These are phyloP conservation scores for Cyamopsis tetragonoloba DNA, from an alignment of 306 rosid genomes.

Conservation along the genomic window DNA sequence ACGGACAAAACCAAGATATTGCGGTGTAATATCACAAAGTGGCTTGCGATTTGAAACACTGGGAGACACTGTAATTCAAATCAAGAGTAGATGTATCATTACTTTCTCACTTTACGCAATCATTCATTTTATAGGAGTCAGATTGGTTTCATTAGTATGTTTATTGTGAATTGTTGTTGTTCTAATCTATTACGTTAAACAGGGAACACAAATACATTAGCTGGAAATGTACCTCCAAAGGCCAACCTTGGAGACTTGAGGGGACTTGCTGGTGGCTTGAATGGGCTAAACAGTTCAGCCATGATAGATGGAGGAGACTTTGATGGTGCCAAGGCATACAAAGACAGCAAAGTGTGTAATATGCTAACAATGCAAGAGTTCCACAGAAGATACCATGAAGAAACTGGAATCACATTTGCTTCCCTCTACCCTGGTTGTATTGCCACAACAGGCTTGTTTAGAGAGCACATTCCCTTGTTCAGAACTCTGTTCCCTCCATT, in stretches of 20 bases:
- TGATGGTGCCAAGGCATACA: slow-evolving; percentile 99
- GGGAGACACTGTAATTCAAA: no score
- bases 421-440: slow-evolving; percentile 98
- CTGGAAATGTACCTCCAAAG: slow-evolving; percentile 99
- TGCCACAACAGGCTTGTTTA: slow-evolving; percentile 94
- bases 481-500: slow-evolving; percentile 88
- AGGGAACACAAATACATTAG: slow-evolving; percentile 96
- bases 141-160: no score
- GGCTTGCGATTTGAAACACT: no score
- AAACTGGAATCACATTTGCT: slow-evolving; percentile 84
- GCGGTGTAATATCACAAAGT: no score
- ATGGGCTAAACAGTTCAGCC: slow-evolving; percentile 75
- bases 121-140: no score
- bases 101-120: no score
- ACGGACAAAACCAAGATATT: no score
- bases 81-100: no score
- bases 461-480: slow-evolving; percentile 97
- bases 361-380: slow-evolving; percentile 98
- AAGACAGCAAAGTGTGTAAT: slow-evolving; percentile 98
- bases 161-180: no score
- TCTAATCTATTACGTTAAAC: no score
- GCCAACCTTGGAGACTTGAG: slow-evolving; percentile 97
- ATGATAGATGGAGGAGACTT: slow-evolving; percentile 95
- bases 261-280: slow-evolving; percentile 86
- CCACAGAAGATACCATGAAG: slow-evolving; percentile 81